Evolutionary conservation across 352 stramenopile species (phyloP).

Genomic region (Pythium chondricola): DNA sequence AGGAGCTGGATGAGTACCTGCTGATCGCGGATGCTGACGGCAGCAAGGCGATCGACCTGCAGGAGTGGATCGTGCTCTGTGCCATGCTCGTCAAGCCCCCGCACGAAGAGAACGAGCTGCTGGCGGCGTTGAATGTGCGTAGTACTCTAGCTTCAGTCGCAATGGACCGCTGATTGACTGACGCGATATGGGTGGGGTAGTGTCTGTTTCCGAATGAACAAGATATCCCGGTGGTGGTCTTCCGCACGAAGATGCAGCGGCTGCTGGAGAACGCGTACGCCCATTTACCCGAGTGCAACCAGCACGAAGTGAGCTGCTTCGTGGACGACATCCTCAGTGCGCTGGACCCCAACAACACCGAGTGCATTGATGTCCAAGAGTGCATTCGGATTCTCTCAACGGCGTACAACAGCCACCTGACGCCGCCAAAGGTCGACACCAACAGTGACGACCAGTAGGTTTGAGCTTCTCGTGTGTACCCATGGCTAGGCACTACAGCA

Average conservation of each 20-base stretch:
- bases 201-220: constrained; percentile 57
- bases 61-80: constrained; percentile 65
- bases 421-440: too few relatives aligned
- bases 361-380: constrained; percentile 66
- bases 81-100: constrained; percentile 50
- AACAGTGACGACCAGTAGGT: too few relatives aligned
- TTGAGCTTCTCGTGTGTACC: too few relatives aligned
- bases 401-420: constrained; percentile 42
- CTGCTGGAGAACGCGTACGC: constrained; percentile 58
- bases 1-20: constrained; percentile 62
- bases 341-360: constrained; percentile 61
- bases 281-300: constrained; percentile 56
- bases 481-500: too few relatives aligned
- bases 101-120: constrained; percentile 41
- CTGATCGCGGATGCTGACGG: constrained; percentile 54
- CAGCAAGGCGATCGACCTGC: constrained; percentile 60
- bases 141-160: neutral
- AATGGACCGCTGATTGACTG: neutral
- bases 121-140: constrained; percentile 50
- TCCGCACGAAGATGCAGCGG: constrained; percentile 66
- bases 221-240: constrained; percentile 51
- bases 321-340: constrained; percentile 64
- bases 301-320: constrained; percentile 64
- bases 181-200: constrained; percentile 13
- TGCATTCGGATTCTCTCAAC: constrained; percentile 55